Base-by-base conservation (phyloP, 73 alveolate species). In the Blepharisma stoltei region DNA sequence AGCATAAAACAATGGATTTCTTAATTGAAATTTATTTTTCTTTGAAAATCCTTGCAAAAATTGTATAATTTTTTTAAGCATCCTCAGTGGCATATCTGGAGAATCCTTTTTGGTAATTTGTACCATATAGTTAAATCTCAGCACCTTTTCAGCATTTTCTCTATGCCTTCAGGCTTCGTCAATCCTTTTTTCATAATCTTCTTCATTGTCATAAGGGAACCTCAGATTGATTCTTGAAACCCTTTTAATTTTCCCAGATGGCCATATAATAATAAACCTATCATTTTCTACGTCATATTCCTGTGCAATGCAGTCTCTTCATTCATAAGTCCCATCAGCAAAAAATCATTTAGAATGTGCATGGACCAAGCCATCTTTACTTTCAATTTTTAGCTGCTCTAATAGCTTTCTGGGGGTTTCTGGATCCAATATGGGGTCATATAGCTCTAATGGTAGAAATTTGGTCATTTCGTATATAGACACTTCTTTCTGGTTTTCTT, bases 271-370 rank as follows among this genome's bases (percentile, higher is more conserved):
- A 18, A 55, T 71, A 54, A n/a, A 86, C 23, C 52, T 73, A 53
- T 86, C 93, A 6, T 49, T 69, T 8, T 75, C 79, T n/a, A 27
- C 44, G 66, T 82, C 71, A 60, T 86, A 86, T 43, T 55, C 69
- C 7, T 76, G 45, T 25, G 81, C 85, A 23, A 60, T 82, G 55
- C 93, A 86, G 5, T 73, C 50, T 67, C 81, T 60, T 76, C 75
- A 44, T 65, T 86, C 89, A 25, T 54, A 82, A 1, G 86, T 83
- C 5, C 90, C 93, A 67, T 81, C 68, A 2, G 89, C 86, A 71
- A 75, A 86, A 71, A 82, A 82, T 86, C 93, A 86, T 77, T 82
- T 86, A 21, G 86, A 69, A 14, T 46, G 49, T 32, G 81, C 93
- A 7, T 54, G 37, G 55, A 78, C 45, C 49, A 43, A 47, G 18